These are phyloP conservation scores for Neonectria sp. DNA, from an alignment of 2,329 filamentous ascomycete genomes.

Conservation along the genomic window DNA sequence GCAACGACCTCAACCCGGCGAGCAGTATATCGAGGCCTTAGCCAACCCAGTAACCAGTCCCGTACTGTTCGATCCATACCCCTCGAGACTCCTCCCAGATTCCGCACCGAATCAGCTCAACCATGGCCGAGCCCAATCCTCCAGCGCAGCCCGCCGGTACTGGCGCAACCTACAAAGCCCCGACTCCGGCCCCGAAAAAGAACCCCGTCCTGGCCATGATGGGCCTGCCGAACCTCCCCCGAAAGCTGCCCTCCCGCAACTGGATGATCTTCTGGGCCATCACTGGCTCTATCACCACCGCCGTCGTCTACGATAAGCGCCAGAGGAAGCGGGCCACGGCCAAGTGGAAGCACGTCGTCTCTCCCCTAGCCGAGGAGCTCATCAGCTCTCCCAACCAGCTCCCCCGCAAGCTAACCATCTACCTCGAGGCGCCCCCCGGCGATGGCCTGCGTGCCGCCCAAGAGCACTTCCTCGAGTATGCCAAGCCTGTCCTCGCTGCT, in stretches of 20 bases:
- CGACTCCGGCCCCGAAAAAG: conserved; percentile 61
- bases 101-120: conserved; percentile 9
- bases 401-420: conserved; percentile 88
- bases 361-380: conserved; percentile 85
- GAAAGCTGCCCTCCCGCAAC: conserved; percentile 92
- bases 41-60: conserved; percentile 21
- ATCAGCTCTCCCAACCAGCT: conserved; percentile 78
- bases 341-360: conserved; percentile 89
- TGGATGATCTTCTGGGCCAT: conserved; percentile 96
- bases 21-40: conserved; percentile 31
- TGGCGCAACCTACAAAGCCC: conserved; percentile 47
- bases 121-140: conserved; percentile 45
- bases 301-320: conserved; percentile 91
- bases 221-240: conserved; percentile 87
- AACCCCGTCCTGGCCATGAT: conserved; percentile 86
- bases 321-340: conserved; percentile 89
- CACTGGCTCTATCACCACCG: conserved; percentile 81
- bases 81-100: conserved; percentile 1
- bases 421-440: conserved; percentile 87
- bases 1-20: conserved; percentile 28
- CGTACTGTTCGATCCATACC: conserved; percentile 3
- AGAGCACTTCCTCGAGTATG: conserved; percentile 95
- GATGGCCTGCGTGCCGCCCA: conserved; percentile 89
- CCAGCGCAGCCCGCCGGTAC: conserved; percentile 45
- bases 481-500: conserved; percentile 92